These are phyloP conservation scores for Aurantiochytrium sp. DNA, from an alignment of 108 stramenopile species.

Conservation along the genomic window DNA sequence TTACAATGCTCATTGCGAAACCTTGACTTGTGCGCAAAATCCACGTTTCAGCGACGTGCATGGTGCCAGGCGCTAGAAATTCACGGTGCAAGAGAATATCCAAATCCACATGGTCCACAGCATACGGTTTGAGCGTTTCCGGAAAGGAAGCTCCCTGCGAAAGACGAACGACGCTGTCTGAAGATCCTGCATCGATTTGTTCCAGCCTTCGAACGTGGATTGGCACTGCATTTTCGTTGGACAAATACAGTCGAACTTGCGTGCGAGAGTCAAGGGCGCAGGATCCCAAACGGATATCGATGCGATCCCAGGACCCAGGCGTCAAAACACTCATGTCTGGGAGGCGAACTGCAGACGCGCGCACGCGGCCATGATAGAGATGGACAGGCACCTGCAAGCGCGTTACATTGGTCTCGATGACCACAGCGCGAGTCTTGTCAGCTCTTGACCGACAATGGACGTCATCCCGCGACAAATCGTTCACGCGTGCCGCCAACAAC, in stretches of 20 bases:
- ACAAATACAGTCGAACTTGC: neutral
- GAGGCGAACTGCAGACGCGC: neutral
- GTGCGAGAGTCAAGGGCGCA: neutral
- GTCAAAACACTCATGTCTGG: neutral
- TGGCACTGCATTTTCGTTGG: neutral
- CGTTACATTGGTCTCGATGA: neutral
- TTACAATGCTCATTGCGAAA: neutral
- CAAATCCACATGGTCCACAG: neutral
- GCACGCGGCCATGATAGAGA: neutral
- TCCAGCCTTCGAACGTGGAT: neutral
- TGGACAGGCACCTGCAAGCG: neutral
- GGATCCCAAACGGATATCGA: neutral
- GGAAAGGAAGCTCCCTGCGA: neutral
- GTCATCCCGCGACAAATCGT: neutral
- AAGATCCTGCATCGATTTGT: neutral
- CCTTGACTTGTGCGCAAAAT: neutral
- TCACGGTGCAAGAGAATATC: neutral
- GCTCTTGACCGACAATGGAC: neutral
- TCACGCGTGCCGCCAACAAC: neutral
- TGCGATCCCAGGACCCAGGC: neutral
- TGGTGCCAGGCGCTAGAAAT: neutral
- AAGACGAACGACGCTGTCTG: neutral
- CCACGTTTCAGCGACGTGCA: neutral
- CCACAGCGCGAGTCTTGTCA: neutral
- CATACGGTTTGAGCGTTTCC: neutral